Evolutionary conservation across 345 rosid species (phyloP), one percentile per base, ranked within the genome.

Genomic region (Theobroma cacao): DNA sequence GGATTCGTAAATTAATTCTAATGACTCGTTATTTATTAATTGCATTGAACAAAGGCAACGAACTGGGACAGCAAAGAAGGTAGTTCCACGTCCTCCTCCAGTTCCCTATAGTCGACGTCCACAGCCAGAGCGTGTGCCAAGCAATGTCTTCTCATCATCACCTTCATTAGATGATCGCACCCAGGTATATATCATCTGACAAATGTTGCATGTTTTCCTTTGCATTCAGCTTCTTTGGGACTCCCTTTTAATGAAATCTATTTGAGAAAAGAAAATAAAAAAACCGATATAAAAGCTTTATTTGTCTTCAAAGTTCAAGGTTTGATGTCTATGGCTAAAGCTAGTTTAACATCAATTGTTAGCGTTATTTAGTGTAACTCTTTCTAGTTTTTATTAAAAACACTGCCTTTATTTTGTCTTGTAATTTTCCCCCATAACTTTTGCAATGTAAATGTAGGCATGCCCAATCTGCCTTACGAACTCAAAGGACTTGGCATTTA

Each of bases 381-480:
- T n/a, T n/a, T n/a, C n/a, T n/a, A n/a, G n/a, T n/a, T n/a, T n/a
- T n/a, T n/a, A n/a, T n/a, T n/a, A n/a, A n/a, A n/a, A n/a, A n/a
- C n/a, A n/a, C n/a, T n/a, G n/a, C n/a, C n/a, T n/a, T n/a, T 47
- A 47, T 13, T 56, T 10, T 22, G 14, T 24, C 30, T 24, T 58
- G 45, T 61, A 64, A 18, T 9, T 69, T 75, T 41, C 30, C 48
- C 60, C 24, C 40, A 8, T 75, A 5, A 70, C 41, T 43, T 40
- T 30, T 43, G 55, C 65, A 8, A 59, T 75, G 38, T 60, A 18
- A 75, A 75, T 69, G 76, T 74, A 93, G 97, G 84, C 65, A 41
- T 92, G 95, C 80, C 92, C 97, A 17, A 85, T 91, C 79, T 93
- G 97, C 83, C 88, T 90, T 70, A 87, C 91, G 1, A 86, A 78